A percentile compares a stretch with the other conserved stretches of the same genome.
phyloP scores from a whole-genome alignment of 2,329 filamentous ascomycete species.

The Phialocephala subalpina region DNA sequence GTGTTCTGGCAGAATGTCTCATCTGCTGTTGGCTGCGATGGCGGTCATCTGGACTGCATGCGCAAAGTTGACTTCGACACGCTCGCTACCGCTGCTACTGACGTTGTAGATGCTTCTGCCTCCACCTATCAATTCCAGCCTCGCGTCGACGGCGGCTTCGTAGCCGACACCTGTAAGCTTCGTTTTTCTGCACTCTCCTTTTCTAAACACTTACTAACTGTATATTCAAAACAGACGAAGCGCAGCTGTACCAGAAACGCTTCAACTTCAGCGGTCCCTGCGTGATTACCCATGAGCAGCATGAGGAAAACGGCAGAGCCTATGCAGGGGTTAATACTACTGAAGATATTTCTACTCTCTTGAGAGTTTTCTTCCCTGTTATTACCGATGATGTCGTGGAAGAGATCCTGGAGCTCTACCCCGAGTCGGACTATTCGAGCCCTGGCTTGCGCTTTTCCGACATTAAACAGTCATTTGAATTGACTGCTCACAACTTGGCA shows the following conservation, averaged over 20 bases:
- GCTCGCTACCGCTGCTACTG: conserved; percentile 40
- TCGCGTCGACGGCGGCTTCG: conserved; percentile 47
- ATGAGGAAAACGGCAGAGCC: conserved; percentile 45
- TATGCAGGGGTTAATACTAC: conserved; percentile 45
- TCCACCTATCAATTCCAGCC: conserved; percentile 48
- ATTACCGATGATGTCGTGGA: conserved; percentile 45
- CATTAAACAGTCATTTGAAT: conserved; percentile 47
- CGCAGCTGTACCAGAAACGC: conserved; percentile 46
- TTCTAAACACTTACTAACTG: not conserved
- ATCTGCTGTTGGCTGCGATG: conserved; percentile 42
- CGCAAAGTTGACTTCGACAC: conserved; percentile 42
- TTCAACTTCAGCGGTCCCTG: conserved; percentile 48
- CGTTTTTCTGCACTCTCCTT: too few species aligned
- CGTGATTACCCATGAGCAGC: conserved; percentile 47
- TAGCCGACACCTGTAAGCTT: conserved; percentile 44
- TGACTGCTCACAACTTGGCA: conserved; percentile 46
- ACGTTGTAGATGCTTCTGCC: conserved; percentile 34
- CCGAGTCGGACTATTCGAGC: conserved; percentile 45
- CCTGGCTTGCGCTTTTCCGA: conserved; percentile 47
- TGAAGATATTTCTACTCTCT: conserved; percentile 44
- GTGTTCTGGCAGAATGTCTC: conserved; percentile 46
- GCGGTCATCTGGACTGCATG: conserved; percentile 44
- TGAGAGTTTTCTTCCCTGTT: conserved; percentile 45
- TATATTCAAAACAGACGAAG: conserved; percentile 39
- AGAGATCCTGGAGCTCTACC: conserved; percentile 44